These are phyloP conservation scores for Huntiella decipiens DNA, from an alignment of 2,329 filamentous ascomycete genomes.

Conservation along the genomic window DNA sequence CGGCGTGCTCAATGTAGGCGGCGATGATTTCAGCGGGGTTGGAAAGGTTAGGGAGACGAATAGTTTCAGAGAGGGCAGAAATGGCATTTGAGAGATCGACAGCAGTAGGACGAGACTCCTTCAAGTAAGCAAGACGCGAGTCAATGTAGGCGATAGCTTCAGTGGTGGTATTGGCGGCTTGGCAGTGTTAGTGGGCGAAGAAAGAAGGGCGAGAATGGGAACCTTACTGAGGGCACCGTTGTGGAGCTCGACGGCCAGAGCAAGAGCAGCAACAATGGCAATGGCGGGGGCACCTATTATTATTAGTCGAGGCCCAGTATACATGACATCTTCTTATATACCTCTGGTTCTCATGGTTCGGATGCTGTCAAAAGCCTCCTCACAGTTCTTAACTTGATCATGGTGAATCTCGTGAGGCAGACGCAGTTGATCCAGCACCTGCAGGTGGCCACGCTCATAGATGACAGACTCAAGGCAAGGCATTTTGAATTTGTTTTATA, in stretches of 20 bases:
- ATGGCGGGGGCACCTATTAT: constrained; percentile 60
- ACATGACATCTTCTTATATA: background rate
- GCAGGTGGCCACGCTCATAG: constrained; percentile 50
- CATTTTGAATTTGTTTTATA: constrained; percentile 19
- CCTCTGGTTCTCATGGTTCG: constrained; percentile 58
- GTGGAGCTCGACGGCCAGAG: constrained; percentile 67
- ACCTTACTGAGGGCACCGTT: constrained; percentile 28
- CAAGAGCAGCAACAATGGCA: constrained; percentile 86
- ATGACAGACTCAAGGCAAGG: constrained; percentile 57
- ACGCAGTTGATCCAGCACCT: constrained; percentile 68
- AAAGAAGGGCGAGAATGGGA: background rate
- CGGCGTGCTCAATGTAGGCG: constrained; percentile 61
- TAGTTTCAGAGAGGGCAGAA: constrained; percentile 50
- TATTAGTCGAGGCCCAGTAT: background rate
- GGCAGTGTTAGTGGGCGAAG: constrained; percentile 21
- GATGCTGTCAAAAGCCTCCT: constrained; percentile 69
- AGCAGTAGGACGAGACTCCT: constrained; percentile 77
- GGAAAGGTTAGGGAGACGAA: constrained; percentile 29
- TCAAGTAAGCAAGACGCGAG: constrained; percentile 64
- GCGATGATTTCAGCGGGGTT: constrained; percentile 36
- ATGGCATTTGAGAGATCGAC: constrained; percentile 90
- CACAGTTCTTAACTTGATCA: constrained; percentile 47
- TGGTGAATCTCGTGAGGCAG: constrained; percentile 67
- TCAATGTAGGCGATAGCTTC: constrained; percentile 55
- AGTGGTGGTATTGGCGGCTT: constrained; percentile 23